Evolutionary conservation across 2,329 filamentous ascomycete genomes (phyloP), one percentile per base, ranked within the genome.

Genomic region (Botrytis cinerea): DNA sequence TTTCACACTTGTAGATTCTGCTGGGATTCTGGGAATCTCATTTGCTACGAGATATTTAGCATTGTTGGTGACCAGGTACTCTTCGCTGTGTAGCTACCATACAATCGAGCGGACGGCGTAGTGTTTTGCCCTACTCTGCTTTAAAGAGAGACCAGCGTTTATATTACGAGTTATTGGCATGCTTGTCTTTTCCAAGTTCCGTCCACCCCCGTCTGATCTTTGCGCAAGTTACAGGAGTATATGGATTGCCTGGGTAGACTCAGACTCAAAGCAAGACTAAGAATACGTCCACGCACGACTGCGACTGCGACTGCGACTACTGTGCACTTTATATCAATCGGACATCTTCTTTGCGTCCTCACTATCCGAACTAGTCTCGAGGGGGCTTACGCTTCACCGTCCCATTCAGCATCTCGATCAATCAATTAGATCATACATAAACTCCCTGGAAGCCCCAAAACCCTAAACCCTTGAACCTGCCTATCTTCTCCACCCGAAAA

Each of bases 401-500:
- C 48, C 38, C 43, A 68, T 48, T 57, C 48, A 68, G 4, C 5
- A 57, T n/a, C 54, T 68, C 20, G 46, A 54, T 51, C 46, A 54
- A 54, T 51, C 46, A 54, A 68, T 68, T 68, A 54, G 46, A 68
- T 68, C 64, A 54, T 54, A 67, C 64, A 68, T 68, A 68, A 54
- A 68, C 32, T 20, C 35, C 46, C 51, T 14, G 22, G 40, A 54
- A 32, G 35, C 25, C 46, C 60, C 48, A n/a, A n/a, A n/a, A 6
- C 10, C 48, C 48, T n/a, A 48, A 54, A 57, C 46, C 70, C 70
- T 66, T 63, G 60, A 71, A 43, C 57, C 57, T 45, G 61, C 43
- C 25, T 71, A 32, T 38, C 66, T 54, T 54, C 70, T 72, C 70
- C 70, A 72, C 70, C 51, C 54, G 48, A 72, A 51, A 71, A 67